Base-by-base conservation (phyloP, 2,329 filamentous ascomycete genomes). In the Tolypocladium inflatum region DNA sequence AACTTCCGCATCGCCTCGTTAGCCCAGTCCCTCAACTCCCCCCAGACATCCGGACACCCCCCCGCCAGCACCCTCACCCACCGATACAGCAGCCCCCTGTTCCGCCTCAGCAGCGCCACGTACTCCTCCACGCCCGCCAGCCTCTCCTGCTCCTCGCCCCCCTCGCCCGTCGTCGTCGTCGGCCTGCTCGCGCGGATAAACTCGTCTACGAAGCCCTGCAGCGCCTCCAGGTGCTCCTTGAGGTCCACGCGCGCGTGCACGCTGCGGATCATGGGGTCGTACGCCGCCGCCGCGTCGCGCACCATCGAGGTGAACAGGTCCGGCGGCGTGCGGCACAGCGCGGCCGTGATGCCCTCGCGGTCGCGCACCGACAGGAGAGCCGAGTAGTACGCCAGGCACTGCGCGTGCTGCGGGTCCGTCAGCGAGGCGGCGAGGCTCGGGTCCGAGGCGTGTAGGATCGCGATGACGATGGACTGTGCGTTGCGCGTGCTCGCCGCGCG, bases 241-340 rank as follows among this genome's bases (percentile, higher is more conserved):
- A 93, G 77, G 65, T 92, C 87, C 30, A 91, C 80, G 2, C 82
- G 81, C 57, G 88, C 81, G 68, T 93, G 90, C 8, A 92, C 76
- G 3, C 79, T 75, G 26, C 89, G 80, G 58, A 94, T 90, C 59
- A 91, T 84, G 0, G 88, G 88, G 56, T 91, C 89, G 63, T 89
- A 90, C 2, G 86, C 85, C 0, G 79, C 76, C 7, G 91, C 81
- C 0, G 79, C 71, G 58, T 90, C 86, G 37, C 82, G 80, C 54
- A 92, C 74, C 1, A 83, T 79, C 10, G 83, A 79, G 0, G 89
- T 92, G n/a, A 91, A 77, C 11, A 88, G 77, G 64, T 93, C 90
- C 0, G 90, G 89, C 30, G 79, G 82, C 52, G 83, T 78, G 17
- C 82, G 81, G 70, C 89, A 93, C 17, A 91, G 73, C 0, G 84